Conservation (phyloP, 148 eudicot genomes). For the Silene latifolia region DNA sequence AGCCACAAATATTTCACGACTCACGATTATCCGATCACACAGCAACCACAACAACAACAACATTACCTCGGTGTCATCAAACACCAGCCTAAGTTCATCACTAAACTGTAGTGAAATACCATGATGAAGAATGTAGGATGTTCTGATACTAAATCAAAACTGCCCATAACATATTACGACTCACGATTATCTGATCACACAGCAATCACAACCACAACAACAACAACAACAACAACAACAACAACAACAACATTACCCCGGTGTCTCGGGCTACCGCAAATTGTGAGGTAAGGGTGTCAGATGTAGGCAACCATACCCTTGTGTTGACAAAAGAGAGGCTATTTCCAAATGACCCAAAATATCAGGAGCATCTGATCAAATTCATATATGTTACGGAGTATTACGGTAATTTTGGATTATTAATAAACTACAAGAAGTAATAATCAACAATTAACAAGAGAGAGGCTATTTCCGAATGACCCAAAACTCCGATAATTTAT, state of each 20-base stretch:
- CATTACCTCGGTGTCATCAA: too few species aligned
- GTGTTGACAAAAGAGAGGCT: neutral
- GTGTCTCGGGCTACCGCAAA: too few species aligned
- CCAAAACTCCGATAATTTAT: too few species aligned
- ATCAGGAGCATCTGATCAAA: neutral
- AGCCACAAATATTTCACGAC: neutral
- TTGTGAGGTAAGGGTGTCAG: too few species aligned
- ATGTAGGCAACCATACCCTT: too few species aligned
- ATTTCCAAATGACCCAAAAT: neutral
- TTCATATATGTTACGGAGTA: neutral
- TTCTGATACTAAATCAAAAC: neutral
- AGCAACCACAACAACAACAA: neutral
- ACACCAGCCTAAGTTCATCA: neutral
- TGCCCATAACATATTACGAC: too few species aligned
- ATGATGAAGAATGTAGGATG: neutral
- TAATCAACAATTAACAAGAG: neutral
- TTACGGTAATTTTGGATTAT: neutral
- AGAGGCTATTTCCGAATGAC: too few species aligned
- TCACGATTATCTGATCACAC: neutral
- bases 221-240: too few species aligned
- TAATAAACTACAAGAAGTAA: neutral
- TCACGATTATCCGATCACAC: neutral
- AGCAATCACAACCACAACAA: neutral
- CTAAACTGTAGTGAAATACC: neutral
- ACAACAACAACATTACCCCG: neutral